Conservation (phyloP, 1,284 basidiomycete species). For the Pascua guehoae region DNA sequence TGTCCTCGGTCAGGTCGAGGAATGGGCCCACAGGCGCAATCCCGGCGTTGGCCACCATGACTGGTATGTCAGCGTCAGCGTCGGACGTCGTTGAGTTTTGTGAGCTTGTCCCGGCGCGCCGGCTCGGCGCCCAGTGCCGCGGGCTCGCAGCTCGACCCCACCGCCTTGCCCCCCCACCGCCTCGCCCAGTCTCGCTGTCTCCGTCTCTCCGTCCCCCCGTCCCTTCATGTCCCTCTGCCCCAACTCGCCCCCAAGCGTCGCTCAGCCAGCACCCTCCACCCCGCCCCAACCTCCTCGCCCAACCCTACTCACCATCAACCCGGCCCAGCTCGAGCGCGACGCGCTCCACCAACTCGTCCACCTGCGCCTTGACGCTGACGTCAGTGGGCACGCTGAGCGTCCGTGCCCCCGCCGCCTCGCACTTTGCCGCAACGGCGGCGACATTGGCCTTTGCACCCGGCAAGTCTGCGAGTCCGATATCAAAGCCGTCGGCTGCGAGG, state of each 20-base stretch:
- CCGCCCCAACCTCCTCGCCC: too few relatives aligned
- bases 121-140: neutral
- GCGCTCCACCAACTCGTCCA: conserved; percentile 35
- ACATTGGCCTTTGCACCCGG: conserved; percentile 13
- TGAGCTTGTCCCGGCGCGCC: neutral
- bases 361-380: conserved; percentile 35
- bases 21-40: conserved; percentile 42
- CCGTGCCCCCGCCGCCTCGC: conserved; percentile 26
- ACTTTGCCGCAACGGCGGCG: conserved; percentile 33
- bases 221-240: too few relatives aligned
- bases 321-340: conserved; percentile 38
- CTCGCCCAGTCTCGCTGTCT: neutral
- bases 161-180: too few relatives aligned
- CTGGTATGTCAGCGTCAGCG: conserved; percentile 2
- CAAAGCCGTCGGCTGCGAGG: conserved; percentile 51
- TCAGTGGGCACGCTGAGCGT: conserved; percentile 38
- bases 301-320: conserved; percentile 29
- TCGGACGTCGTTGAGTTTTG: neutral
- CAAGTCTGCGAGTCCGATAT: conserved; percentile 49
- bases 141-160: neutral
- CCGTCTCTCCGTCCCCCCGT: too few relatives aligned
- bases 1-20: conserved; percentile 42
- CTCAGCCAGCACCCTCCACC: too few relatives aligned
- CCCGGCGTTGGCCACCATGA: conserved; percentile 53
- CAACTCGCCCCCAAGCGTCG: too few relatives aligned